Conservation (phyloP, 768 basidiomycete species). For the Boletus sp. region DNA sequence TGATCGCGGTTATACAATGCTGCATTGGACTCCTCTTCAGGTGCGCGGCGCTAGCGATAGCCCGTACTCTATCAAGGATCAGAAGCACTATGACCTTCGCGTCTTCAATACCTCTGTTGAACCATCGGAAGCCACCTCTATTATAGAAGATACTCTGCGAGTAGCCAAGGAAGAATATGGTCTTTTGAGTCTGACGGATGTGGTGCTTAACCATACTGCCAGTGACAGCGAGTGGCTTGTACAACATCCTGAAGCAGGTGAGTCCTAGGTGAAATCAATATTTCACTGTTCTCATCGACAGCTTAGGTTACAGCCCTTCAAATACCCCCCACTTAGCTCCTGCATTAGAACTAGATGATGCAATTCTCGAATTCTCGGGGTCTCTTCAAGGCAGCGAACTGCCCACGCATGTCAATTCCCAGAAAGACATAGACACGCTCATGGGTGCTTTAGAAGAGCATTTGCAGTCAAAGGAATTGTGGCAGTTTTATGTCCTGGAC, state of each 20-base stretch:
- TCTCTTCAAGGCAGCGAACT: constrained; percentile 64
- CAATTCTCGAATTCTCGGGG: constrained; percentile 77
- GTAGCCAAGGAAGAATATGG: constrained; percentile 84
- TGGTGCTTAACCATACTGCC: constrained; percentile 97
- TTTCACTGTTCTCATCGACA: constrained; percentile 4
- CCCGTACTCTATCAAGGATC: constrained; percentile 92
- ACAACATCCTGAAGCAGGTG: constrained; percentile 95
- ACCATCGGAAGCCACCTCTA: constrained; percentile 51
- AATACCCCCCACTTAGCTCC: constrained; percentile 91
- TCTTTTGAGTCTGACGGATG: constrained; percentile 86
- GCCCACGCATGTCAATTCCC: constrained; percentile 64
- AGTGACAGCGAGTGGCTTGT: constrained; percentile 90
- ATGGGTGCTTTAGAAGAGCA: constrained; percentile 59
- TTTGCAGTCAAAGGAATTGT: constrained; percentile 69
- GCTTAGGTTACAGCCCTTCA: constrained; percentile 78
- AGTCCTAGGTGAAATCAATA: constrained; percentile 16
- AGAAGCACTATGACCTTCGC: constrained; percentile 76
- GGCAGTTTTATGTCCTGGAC: constrained; percentile 95
- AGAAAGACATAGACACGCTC: constrained; percentile 67
- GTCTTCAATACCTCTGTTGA: constrained; percentile 52
- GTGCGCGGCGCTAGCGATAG: constrained; percentile 86
- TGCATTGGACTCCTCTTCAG: constrained; percentile 96
- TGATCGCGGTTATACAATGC: constrained; percentile 94
- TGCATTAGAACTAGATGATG: constrained; percentile 90
- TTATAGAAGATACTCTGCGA: constrained; percentile 63